Evolutionary conservation across 1,139 yeast genomes (phyloP).

Genomic region (Yamadazyma dushanensis): DNA sequence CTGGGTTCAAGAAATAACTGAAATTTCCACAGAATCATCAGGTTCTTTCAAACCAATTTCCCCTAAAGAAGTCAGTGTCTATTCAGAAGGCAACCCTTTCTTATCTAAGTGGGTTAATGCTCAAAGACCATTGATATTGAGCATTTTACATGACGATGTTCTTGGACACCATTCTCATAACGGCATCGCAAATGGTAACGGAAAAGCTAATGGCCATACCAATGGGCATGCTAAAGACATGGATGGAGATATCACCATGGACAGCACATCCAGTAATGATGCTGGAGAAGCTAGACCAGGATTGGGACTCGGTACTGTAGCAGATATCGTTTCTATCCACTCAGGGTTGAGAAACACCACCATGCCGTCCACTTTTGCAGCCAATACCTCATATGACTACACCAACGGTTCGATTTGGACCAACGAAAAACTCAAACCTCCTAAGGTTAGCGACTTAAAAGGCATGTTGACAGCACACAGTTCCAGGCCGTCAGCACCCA

Average conservation of each 20-base stretch:
- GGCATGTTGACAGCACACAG: constrained; percentile 25
- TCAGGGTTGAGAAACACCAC: constrained; percentile 29
- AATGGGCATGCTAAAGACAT: constrained; percentile 1
- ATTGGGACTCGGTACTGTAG: constrained; percentile 43
- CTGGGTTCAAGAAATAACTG: constrained; percentile 30
- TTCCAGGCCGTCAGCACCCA: constrained; percentile 12
- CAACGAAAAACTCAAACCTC: constrained; percentile 24
- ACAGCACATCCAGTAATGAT: constrained; percentile 5
- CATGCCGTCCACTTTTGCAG: constrained; percentile 5
- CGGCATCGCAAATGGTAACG: neutral
- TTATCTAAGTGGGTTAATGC: constrained; percentile 36
- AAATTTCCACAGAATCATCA: constrained; percentile 4
- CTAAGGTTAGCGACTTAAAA: constrained; percentile 49
- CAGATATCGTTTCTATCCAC: constrained; percentile 44
- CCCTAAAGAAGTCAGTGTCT: constrained; percentile 28
- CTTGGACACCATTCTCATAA: neutral
- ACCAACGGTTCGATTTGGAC: constrained; percentile 27
- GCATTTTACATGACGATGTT: constrained; percentile 10
- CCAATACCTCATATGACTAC: constrained; percentile 15
- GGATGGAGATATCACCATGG: constrained; percentile 7
- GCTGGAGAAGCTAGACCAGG: constrained; percentile 11
- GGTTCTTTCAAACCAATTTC: constrained; percentile 10
- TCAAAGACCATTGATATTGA: constrained; percentile 25
- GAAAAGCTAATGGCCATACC: constrained; percentile 4
- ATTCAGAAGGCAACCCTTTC: constrained; percentile 33